These are phyloP conservation scores for Syzygium syzygioides DNA, from an alignment of 441 rosid genomes.

Conservation along the genomic window DNA sequence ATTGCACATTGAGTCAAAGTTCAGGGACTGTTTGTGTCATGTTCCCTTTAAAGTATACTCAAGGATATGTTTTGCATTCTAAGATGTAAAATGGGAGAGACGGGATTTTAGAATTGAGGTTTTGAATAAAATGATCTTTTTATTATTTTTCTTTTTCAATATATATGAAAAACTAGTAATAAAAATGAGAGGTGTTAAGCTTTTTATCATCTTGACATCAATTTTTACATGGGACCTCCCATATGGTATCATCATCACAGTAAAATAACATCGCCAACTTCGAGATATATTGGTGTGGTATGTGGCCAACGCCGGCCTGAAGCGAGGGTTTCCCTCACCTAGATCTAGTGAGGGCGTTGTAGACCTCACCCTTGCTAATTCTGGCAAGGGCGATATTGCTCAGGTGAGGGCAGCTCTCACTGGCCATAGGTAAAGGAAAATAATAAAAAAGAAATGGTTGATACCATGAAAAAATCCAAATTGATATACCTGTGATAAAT, in stretches of 20 bases:
- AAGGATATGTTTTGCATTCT: background rate
- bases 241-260: background rate
- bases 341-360: background rate
- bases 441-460: background rate
- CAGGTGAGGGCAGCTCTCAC: rapidly evolving
- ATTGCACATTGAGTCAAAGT: too few relatives aligned
- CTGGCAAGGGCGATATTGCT: background rate
- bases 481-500: too few relatives aligned
- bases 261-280: background rate
- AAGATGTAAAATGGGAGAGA: background rate
- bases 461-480: too few relatives aligned
- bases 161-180: background rate
- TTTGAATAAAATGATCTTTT: background rate
- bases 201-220: background rate
- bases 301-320: rapidly evolving
- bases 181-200: background rate
- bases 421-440: background rate
- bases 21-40: too few relatives aligned
- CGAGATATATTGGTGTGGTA: background rate
- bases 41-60: background rate
- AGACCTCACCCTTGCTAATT: background rate
- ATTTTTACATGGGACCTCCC: background rate
- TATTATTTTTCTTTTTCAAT: background rate
- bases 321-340: background rate
- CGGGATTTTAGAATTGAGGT: background rate